Conservation (phyloP, 768 basidiomycete genomes). For the Mycena vulgaris region DNA sequence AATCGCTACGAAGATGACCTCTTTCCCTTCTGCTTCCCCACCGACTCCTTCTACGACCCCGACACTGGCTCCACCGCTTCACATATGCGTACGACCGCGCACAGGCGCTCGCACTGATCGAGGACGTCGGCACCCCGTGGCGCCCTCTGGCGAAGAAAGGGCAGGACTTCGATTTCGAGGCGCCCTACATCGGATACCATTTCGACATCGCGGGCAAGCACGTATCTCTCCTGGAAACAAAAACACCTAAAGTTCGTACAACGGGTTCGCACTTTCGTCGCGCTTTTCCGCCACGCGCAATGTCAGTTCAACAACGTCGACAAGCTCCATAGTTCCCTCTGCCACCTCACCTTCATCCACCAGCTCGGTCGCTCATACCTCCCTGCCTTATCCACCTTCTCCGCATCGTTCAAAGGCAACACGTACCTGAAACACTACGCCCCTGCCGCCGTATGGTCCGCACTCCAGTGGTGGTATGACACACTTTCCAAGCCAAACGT, state of each 20-base stretch:
- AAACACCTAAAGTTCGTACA: conserved; percentile 40
- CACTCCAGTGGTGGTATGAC: not conserved
- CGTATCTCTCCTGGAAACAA: not conserved
- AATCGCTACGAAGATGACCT: conserved; percentile 52
- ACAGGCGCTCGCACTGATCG: conserved; percentile 37
- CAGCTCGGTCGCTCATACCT: conserved; percentile 10
- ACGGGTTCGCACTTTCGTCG: not conserved
- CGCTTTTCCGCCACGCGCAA: not conserved
- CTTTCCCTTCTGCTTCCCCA: conserved; percentile 38
- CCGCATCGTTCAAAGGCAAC: not conserved
- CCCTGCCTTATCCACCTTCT: conserved; percentile 14
- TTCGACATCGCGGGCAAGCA: not conserved
- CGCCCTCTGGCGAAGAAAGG: conserved; percentile 20
- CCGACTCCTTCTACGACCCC: not conserved
- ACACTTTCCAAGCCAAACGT: not conserved
- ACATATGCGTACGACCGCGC: not conserved
- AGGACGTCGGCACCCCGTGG: not conserved
- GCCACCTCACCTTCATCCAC: conserved; percentile 13
- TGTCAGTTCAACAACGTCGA: not conserved
- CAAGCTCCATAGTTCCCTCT: conserved; percentile 17
- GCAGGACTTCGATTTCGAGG: not conserved
- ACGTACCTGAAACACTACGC: not conserved
- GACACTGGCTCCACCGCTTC: not conserved
- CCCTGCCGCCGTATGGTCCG: not conserved
- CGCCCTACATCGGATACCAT: not conserved